phyloP scores from a whole-genome alignment of 768 basidiomycete genomes.

The Obba rivulosa region DNA sequence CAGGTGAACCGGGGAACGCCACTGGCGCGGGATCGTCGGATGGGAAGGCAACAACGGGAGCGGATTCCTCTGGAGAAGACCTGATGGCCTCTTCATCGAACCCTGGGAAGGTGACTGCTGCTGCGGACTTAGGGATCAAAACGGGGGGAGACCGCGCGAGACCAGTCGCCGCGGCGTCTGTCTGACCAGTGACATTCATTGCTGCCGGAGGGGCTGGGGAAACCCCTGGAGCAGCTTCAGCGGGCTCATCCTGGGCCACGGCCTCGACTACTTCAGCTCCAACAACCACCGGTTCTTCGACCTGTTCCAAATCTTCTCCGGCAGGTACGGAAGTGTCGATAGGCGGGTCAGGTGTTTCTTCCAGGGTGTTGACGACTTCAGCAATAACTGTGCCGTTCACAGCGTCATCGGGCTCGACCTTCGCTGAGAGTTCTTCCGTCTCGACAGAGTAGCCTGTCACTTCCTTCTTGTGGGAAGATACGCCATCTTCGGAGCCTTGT shows the following conservation, averaged over 20 bases:
- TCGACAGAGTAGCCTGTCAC: constrained; percentile 42
- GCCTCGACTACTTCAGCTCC: constrained; percentile 5
- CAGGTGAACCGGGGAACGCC: constrained; percentile 28
- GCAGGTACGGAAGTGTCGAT: no score
- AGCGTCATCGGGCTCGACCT: constrained; percentile 7
- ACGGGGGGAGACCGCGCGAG: constrained; percentile 6
- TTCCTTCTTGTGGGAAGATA: constrained; percentile 30
- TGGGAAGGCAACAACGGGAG: constrained; percentile 30
- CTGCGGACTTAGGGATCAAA: constrained; percentile 18
- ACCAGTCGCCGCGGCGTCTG: constrained; percentile 13
- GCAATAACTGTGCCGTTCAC: constrained; percentile 6
- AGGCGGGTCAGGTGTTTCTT: constrained; percentile 18
- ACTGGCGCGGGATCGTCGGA: constrained; percentile 23
- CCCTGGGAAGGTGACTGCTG: constrained; percentile 29
- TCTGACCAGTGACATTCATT: constrained; percentile 10
- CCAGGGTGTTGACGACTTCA: constrained; percentile 11
- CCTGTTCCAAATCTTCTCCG: background rate
- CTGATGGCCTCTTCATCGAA: constrained; percentile 24
- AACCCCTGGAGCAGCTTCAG: constrained; percentile 11
- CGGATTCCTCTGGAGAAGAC: constrained; percentile 23
- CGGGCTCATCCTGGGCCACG: background rate
- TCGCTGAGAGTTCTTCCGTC: background rate
- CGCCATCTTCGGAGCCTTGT: constrained; percentile 52
- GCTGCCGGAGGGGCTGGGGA: constrained; percentile 6
- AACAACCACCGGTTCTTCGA: constrained; percentile 16